These are phyloP conservation scores for Pseudogymnoascus sp. DNA, from an alignment of 2,329 filamentous ascomycete species.

Conservation along the genomic window DNA sequence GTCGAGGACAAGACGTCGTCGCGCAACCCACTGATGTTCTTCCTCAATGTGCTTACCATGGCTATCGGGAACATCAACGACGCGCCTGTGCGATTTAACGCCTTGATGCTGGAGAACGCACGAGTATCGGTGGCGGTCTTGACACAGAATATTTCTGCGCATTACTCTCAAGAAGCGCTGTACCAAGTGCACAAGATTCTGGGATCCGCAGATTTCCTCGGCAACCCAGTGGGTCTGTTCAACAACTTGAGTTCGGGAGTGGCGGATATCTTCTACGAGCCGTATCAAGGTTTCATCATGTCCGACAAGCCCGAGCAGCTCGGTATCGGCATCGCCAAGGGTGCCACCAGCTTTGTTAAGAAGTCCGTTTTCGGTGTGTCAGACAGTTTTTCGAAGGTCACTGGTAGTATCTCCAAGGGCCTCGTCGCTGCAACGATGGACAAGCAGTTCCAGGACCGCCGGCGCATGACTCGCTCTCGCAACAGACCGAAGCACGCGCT, in stretches of 20 bases:
- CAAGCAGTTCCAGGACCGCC: slow-evolving; percentile 96
- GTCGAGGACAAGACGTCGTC: slow-evolving; percentile 89
- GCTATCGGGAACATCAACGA: slow-evolving; percentile 99
- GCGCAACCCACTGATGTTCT: slow-evolving; percentile 94
- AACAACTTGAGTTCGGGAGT: slow-evolving; percentile 97
- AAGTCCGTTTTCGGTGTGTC: slow-evolving; percentile 97
- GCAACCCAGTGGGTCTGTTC: slow-evolving; percentile 95
- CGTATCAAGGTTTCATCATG: slow-evolving; percentile 94
- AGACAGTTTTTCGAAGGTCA: slow-evolving; percentile 96
- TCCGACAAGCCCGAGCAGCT: slow-evolving; percentile 93
- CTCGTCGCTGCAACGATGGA: slow-evolving; percentile 91
- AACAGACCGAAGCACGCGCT: slow-evolving; percentile 96
- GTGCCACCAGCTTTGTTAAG: slow-evolving; percentile 94
- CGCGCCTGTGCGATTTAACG: slow-evolving; percentile 87
- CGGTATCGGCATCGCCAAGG: slow-evolving; percentile 90
- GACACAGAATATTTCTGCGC: slow-evolving; percentile 77
- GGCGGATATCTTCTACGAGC: slow-evolving; percentile 97
- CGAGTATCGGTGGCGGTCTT: slow-evolving; percentile 80
- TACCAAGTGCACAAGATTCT: slow-evolving; percentile 96
- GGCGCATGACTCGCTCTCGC: slow-evolving; percentile 84
- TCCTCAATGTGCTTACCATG: slow-evolving; percentile 98
- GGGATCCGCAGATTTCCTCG: slow-evolving; percentile 93
- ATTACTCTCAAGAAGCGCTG: slow-evolving; percentile 94
- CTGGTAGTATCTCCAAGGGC: slow-evolving; percentile 93
- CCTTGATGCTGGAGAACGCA: slow-evolving; percentile 89